Base-by-base conservation (phyloP, 129 eudicot genomes). In the Chrysanthemum lavandulifolium region DNA sequence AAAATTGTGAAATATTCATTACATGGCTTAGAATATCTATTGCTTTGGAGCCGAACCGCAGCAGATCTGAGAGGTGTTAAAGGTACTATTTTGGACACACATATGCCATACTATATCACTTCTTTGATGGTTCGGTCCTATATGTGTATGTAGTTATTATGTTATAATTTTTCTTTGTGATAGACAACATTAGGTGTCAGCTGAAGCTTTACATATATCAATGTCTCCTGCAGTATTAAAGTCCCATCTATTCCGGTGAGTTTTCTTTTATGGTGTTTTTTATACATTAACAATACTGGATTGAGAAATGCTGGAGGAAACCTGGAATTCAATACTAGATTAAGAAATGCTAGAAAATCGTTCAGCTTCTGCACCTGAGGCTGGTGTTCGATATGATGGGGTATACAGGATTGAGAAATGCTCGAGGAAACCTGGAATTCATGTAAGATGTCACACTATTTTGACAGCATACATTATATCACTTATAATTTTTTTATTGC, bases 171-270 rank as follows among this genome's bases (percentile, higher is more conserved):
- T 29, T 78, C 31, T 63, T 23, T 59, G 21, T n/a, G 59, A 68
- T 76, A 91, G 97, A 83, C 77, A 91, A 80, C 84, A 88, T 91
- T 29, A 83, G 95, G 76, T 87, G 95, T 47, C 89, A 91, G 75
- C 83, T 91, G 82, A 85, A 87, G 73, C 86, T 87, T 61, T 95
- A 91, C 62, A 83, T 91, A 25, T 83, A 76, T 77, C 97, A 87
- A 88, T 87, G 31, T 88, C 97, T 54, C 96, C 88, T 43, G 80
- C 83, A 1, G 87, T 91, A 61, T 59, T 86, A 68, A 91, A 83
- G 84, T 72, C 93, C 62, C 94, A 84, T 79, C 93, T 88, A 65
- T 90, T 91, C 78, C 76, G 97, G 23, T 88, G 47, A 80, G 78
- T 51, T 11, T 13, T 18, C 40, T 40, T 67, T 21, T 21, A 19